These are phyloP conservation scores for Carpediemonas membranifera DNA, from an alignment of 78 protist genomes.

Conservation along the genomic window DNA sequence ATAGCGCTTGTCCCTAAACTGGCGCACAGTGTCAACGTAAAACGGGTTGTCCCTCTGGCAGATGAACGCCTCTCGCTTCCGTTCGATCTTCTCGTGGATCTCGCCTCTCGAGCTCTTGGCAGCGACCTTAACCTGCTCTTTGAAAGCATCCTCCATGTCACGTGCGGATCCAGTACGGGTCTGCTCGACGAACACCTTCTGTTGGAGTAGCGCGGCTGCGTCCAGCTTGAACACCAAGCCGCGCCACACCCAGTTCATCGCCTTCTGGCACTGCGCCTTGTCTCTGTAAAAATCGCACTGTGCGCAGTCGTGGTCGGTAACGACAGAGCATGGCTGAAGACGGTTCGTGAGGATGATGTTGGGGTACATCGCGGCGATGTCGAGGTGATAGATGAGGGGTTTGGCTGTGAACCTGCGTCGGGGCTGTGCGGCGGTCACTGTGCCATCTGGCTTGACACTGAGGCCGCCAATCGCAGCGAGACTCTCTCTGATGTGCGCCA, in stretches of 20 bases:
- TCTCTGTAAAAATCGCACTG: conserved; percentile 65
- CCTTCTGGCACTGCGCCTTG: not conserved
- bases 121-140: not conserved
- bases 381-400: conserved; percentile 91
- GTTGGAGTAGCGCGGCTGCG: too few relatives aligned
- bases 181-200: too few relatives aligned
- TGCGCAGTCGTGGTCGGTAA: conserved; percentile 68
- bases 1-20: conserved; percentile 87
- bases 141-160: too few relatives aligned
- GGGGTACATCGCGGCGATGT: conserved; percentile 99
- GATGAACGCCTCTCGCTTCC: too few relatives aligned
- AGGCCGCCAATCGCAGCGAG: conserved; percentile 35
- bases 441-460: conserved; percentile 45
- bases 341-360: conserved; percentile 98
- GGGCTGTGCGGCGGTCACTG: too few relatives aligned
- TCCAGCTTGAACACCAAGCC: conserved; percentile 1
- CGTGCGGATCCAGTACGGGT: too few relatives aligned
- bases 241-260: conserved; percentile 24
- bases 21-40: conserved; percentile 87
- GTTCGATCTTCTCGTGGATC: too few relatives aligned
- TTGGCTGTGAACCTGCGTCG: not conserved
- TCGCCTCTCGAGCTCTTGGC: not conserved
- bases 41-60: conserved; percentile 97
- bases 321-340: conserved; percentile 89
- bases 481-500: conserved; percentile 45